Base-by-base conservation (phyloP, 140 eudicot genomes). In the Artemisia princeps region DNA sequence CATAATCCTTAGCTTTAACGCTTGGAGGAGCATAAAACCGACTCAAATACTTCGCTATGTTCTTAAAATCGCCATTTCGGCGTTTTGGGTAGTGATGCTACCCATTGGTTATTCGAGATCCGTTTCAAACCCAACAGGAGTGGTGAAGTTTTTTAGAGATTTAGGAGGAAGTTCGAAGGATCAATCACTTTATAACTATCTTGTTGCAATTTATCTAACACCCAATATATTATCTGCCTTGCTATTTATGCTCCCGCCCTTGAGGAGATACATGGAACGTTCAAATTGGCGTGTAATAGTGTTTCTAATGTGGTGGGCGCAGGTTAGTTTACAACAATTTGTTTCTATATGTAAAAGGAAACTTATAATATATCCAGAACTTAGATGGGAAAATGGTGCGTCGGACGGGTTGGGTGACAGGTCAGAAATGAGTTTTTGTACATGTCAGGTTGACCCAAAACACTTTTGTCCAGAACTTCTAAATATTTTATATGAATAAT, bases 291-390 rank as follows among this genome's bases (percentile, higher is more conserved):
- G 85, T 10, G 80, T 84, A 51, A 26, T 79, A 68, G 77, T 48
- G 60, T 79, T 94, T 65, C 59, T 94, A 23, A 84, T 86, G 94
- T 94, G 99, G 99, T 94, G 99, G 99, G 84, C 96, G 8, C 99
- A 94, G 96, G 99, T 79, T 78, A 81, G 89, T 60, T 37, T 37
- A 37, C 1, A 5, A 2, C 58, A 67, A 53, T 42, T 12, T 24
- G 51, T 60, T n/a, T 19, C 19, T 48, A 3, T 56, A 55, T 12
- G 55, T 19, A 37, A 7, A 33, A 53, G 11, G 9, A 60, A 60
- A 8, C 7, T 11, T 15, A 28, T 15, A 4, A 15, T 53, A 33
- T 10, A 66, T 52, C 0, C 30, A n/a, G 48, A 24, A 59, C 16
- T 15, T 28, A 67, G 37, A 52, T 28, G 72, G 16, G 45, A 59